These are phyloP conservation scores for Henckelia pumila DNA, from an alignment of 257 asterid genomes.

Conservation along the genomic window DNA sequence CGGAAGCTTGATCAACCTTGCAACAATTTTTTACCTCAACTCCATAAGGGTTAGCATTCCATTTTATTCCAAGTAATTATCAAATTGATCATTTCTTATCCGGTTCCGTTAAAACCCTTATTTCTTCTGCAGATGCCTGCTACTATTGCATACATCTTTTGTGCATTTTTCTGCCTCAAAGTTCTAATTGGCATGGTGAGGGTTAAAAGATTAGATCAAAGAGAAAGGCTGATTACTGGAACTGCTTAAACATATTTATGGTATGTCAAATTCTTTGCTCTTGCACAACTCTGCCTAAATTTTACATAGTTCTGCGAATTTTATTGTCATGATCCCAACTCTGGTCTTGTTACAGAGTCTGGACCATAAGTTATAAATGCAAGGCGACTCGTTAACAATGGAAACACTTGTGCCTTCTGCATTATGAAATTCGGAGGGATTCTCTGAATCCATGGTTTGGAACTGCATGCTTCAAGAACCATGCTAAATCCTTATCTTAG, in stretches of 20 bases:
- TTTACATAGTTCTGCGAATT: not conserved
- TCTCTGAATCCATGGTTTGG: not conserved
- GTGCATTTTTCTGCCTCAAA: constrained; percentile 77
- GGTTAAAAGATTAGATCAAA: constrained; percentile 77
- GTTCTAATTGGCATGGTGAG: constrained; percentile 69
- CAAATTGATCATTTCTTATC: not conserved
- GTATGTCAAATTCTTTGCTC: not conserved
- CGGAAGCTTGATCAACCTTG: constrained; percentile 95
- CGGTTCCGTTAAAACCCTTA: not conserved
- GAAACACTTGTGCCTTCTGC: not conserved
- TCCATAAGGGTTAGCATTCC: constrained; percentile 59
- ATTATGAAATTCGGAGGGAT: not conserved
- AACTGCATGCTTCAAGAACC: not conserved
- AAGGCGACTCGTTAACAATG: not conserved
- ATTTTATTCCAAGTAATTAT: constrained; percentile 6
- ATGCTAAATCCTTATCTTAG: not conserved
- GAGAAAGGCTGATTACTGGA: constrained; percentile 83
- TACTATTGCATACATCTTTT: constrained; percentile 50
- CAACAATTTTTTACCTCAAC: constrained; percentile 69
- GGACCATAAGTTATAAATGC: not conserved
- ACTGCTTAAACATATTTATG: constrained; percentile 63
- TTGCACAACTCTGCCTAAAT: not conserved
- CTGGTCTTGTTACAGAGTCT: not conserved
- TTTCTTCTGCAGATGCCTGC: constrained; percentile 66
- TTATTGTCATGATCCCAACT: not conserved